Evolutionary conservation across 2,329 filamentous ascomycete genomes (phyloP).

Genomic region (Xylariaceae sp.): DNA sequence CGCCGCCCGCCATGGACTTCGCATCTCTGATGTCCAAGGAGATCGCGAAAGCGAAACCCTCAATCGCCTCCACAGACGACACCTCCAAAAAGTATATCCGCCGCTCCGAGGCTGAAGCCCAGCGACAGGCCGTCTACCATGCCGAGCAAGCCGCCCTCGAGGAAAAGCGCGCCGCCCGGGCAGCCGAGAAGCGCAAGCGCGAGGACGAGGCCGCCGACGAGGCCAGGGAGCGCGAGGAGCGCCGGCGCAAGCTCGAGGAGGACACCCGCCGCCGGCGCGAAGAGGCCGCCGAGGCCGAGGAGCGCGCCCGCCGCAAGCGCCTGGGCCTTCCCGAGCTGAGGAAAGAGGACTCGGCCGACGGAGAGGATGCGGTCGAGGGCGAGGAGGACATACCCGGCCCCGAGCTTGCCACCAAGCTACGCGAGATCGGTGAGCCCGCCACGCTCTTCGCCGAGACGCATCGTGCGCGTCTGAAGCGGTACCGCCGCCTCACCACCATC

Average conservation of each 20-base stretch:
- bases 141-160: constrained; percentile 76
- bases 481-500: constrained; percentile 59
- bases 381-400: constrained; percentile 62
- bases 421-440: constrained; percentile 68
- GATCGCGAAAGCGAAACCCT: constrained; percentile 71
- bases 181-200: constrained; percentile 76
- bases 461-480: constrained; percentile 63
- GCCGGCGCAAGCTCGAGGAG: constrained; percentile 74
- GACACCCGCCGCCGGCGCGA: constrained; percentile 68
- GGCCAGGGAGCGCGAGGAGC: constrained; percentile 70
- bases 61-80: constrained; percentile 10
- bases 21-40: constrained; percentile 89
- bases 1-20: constrained; percentile 73
- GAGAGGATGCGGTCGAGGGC: constrained; percentile 39
- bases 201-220: constrained; percentile 80
- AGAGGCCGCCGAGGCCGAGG: constrained; percentile 69
- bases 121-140: constrained; percentile 73
- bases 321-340: constrained; percentile 81
- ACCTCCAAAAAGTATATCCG: constrained; percentile 72
- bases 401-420: constrained; percentile 63
- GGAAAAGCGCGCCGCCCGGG: constrained; percentile 63
- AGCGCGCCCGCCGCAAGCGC: constrained; percentile 67
- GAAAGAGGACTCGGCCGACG: constrained; percentile 45
- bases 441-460: constrained; percentile 80
- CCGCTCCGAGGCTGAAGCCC: constrained; percentile 79